Evolutionary conservation across 441 rosid species (phyloP).

Genomic region (Cnidoscolus chayamansa): DNA sequence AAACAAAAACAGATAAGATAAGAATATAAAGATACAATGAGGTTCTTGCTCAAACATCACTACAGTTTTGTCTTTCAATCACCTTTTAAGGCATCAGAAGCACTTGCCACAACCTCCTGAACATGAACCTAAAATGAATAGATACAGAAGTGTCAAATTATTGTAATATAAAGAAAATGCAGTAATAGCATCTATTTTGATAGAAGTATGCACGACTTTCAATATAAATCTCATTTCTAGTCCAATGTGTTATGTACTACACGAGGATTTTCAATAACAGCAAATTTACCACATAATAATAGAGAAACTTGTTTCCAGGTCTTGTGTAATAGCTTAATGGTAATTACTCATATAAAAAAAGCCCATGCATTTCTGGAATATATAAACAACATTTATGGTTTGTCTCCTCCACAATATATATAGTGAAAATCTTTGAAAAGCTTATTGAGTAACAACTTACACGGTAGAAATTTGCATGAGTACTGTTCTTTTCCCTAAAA

Average conservation of each 20-base stretch:
- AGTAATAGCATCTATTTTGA: background rate
- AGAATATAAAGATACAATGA: background rate
- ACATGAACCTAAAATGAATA: slow-evolving; percentile 72
- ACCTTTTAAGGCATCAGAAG: slow-evolving; percentile 68
- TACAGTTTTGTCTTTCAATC: slow-evolving; percentile 6
- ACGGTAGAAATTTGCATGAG: slow-evolving; percentile 70
- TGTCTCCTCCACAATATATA: background rate
- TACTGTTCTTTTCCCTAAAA: slow-evolving; percentile 57
- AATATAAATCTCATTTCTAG: slow-evolving; percentile 1
- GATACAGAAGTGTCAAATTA: slow-evolving; percentile 18
- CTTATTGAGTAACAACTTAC: slow-evolving; percentile 47
- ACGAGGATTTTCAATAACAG: background rate
- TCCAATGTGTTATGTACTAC: background rate
- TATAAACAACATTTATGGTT: background rate
- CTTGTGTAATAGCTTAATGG: background rate
- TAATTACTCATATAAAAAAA: background rate
- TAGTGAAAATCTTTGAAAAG: slow-evolving; percentile 4
- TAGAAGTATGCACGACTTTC: background rate
- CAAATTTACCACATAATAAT: background rate
- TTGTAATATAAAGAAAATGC: background rate
- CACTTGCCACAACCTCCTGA: slow-evolving; percentile 57
- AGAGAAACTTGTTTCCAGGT: background rate
- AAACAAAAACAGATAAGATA: background rate
- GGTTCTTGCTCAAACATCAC: slow-evolving; percentile 7
- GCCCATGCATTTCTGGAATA: too few relatives aligned